Evolutionary conservation across 495 filamentous ascomycete species (phyloP).

Genomic region (Aspergillus sclerotioniger): DNA sequence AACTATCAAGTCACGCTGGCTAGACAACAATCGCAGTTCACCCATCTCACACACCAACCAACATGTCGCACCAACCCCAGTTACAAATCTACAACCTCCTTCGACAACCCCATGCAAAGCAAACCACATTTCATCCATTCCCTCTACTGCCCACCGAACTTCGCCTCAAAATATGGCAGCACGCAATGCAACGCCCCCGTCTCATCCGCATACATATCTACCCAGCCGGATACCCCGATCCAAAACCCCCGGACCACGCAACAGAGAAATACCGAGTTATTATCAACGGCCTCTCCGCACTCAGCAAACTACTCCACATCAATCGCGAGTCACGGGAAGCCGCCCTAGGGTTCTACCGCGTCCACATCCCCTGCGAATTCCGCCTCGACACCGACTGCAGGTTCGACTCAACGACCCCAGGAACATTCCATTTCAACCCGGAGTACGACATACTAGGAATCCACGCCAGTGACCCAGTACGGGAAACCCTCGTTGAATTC

Average conservation of each 20-base stretch:
- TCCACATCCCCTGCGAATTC: constrained; percentile 3
- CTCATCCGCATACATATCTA: background rate
- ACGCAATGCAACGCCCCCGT: background rate
- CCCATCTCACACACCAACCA: background rate
- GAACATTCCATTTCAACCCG: background rate
- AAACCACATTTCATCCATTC: background rate
- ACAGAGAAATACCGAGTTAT: background rate
- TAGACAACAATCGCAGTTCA: too few species aligned
- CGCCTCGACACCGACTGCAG: background rate
- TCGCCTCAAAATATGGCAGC: background rate
- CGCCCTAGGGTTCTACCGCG: constrained; percentile 6
- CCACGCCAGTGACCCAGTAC: background rate
- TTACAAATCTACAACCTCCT: constrained; percentile 1
- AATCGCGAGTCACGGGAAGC: background rate
- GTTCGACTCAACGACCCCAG: background rate
- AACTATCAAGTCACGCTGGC: too few species aligned
- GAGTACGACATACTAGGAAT: background rate
- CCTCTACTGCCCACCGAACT: constrained; percentile 2
- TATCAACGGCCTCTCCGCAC: background rate
- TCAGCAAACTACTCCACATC: constrained; percentile 3
- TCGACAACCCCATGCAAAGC: background rate
- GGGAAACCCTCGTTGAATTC: background rate
- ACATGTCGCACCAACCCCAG: background rate
- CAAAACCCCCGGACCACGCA: too few species aligned
- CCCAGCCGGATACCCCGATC: too few species aligned